phyloP scores from a whole-genome alignment of 441 rosid genomes.

The Erodium moschatum region DNA sequence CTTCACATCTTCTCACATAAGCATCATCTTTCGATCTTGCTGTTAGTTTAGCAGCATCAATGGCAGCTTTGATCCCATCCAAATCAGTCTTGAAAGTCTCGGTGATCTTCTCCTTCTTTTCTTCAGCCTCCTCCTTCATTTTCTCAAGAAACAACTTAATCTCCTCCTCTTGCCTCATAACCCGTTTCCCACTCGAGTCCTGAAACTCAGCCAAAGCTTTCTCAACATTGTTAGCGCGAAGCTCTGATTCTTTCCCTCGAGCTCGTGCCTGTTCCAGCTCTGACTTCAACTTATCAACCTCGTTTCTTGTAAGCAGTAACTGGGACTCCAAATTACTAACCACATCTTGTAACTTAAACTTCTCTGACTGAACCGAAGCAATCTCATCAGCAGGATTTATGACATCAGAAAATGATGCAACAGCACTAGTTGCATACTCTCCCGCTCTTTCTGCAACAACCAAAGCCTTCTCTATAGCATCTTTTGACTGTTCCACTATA shows the following conservation, averaged over 20 bases:
- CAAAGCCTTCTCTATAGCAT: conserved; percentile 36
- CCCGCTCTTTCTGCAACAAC: conserved; percentile 33
- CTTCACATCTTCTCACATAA: conserved; percentile 34
- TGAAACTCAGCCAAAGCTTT: conserved; percentile 38
- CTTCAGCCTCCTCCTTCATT: conserved; percentile 32
- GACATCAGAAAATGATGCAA: conserved; percentile 21
- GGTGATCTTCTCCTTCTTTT: conserved; percentile 24
- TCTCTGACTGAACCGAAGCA: conserved; percentile 31
- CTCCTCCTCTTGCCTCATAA: conserved; percentile 26
- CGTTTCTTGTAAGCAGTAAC: conserved; percentile 27
- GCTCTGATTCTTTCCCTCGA: conserved; percentile 30
- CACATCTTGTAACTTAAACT: conserved; percentile 25
- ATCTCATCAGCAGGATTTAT: conserved; percentile 29
- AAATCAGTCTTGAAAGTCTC: conserved; percentile 35
- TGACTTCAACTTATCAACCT: conserved; percentile 32
- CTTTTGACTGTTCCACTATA: conserved; percentile 37
- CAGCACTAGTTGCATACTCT: conserved; percentile 31
- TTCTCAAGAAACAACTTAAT: conserved; percentile 33
- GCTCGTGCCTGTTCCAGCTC: conserved; percentile 31
- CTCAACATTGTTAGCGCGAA: conserved; percentile 31
- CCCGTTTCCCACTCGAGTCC: conserved; percentile 29
- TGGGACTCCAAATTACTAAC: conserved; percentile 34
- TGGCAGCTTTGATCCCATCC: conserved; percentile 34
- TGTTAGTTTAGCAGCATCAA: conserved; percentile 37
- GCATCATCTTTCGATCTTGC: conserved; percentile 29